A percentile compares a stretch with the other conserved stretches of the same genome.
phyloP scores from a whole-genome alignment of 805 yeast genomes.

The Scheffersomyces amazonensis region DNA sequence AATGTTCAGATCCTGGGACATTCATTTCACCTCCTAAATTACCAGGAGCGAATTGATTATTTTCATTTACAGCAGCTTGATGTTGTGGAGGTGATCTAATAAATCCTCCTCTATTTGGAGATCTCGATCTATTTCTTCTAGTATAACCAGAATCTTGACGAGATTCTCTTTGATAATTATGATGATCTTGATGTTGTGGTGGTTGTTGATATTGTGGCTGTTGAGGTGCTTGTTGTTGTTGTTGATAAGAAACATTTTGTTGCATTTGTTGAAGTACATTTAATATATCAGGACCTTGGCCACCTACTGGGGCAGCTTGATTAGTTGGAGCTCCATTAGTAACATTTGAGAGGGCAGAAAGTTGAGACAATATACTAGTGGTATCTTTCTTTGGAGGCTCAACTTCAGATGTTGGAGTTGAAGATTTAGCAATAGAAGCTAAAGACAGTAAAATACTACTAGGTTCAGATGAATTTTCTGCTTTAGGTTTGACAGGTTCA shows the following conservation, averaged over 20 bases:
- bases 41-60: constrained; percentile 15
- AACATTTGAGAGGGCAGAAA: constrained; percentile 33
- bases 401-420: constrained; percentile 23
- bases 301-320: constrained; percentile 10
- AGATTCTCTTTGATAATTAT: constrained; percentile 2
- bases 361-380: constrained; percentile 40
- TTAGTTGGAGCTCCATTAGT: constrained; percentile 12
- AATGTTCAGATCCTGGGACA: constrained; percentile 70
- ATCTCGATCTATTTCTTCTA: constrained; percentile 53
- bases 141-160: constrained; percentile 30
- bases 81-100: constrained; percentile 5
- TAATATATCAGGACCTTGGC: constrained; percentile 37
- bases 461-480: constrained; percentile 36
- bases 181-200: constrained; percentile 14
- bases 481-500: constrained; percentile 19
- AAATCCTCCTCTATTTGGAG: constrained; percentile 37
- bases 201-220: constrained; percentile 11
- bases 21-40: constrained; percentile 57
- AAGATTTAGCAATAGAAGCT: constrained; percentile 52
- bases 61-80: constrained; percentile 7
- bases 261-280: constrained; percentile 55
- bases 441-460: constrained; percentile 67
- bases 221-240: constrained; percentile 9
- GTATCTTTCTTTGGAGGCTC: constrained; percentile 19
- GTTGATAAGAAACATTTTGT: constrained; percentile 11